Percentiles rank a stretch among this genome's conserved stretches.
Conservation (phyloP, 225 moss, liverwort and hornwort genomes). For the Bryoerythrophyllum caledonicum region DNA sequence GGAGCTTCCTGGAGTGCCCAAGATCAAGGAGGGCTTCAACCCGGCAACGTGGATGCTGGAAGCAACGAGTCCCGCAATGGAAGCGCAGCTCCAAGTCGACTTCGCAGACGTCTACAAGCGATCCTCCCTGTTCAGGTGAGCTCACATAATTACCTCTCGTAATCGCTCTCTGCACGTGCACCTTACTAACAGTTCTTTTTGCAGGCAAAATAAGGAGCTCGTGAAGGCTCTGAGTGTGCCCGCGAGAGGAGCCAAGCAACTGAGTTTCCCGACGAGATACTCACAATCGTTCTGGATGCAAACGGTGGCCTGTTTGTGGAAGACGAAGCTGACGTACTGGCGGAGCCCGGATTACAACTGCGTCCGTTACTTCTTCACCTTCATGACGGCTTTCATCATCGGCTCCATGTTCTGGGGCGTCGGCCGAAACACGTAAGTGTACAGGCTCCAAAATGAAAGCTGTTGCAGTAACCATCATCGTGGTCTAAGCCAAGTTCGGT, state of each 20-base stretch:
- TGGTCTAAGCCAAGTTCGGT: neutral
- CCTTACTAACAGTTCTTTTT: neutral
- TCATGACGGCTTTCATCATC: conserved; percentile 33
- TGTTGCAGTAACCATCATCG: neutral
- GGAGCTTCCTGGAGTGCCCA: conserved; percentile 42
- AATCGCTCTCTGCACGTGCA: neutral
- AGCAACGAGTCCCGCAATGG: conserved; percentile 30
- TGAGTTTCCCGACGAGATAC: conserved; percentile 36
- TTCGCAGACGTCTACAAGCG: conserved; percentile 41
- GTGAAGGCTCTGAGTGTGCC: conserved; percentile 31
- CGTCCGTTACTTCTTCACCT: conserved; percentile 38
- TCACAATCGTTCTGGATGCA: conserved; percentile 37
- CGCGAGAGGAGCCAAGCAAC: conserved; percentile 30
- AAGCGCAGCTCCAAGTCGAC: conserved; percentile 33
- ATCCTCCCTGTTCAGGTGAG: conserved; percentile 34
- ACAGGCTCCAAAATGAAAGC: neutral
- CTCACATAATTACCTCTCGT: neutral
- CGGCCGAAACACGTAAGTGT: conserved; percentile 34
- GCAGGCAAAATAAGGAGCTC: conserved; percentile 42
- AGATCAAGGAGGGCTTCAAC: conserved; percentile 45
- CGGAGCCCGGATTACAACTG: conserved; percentile 43
- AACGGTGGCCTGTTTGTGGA: conserved; percentile 39
- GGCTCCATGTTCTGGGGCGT: conserved; percentile 43
- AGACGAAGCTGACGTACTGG: conserved; percentile 40
- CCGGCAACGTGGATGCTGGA: conserved; percentile 56